phyloP scores from a whole-genome alignment of 2,329 filamentous ascomycete genomes.

The Niveomyces coronatus region DNA sequence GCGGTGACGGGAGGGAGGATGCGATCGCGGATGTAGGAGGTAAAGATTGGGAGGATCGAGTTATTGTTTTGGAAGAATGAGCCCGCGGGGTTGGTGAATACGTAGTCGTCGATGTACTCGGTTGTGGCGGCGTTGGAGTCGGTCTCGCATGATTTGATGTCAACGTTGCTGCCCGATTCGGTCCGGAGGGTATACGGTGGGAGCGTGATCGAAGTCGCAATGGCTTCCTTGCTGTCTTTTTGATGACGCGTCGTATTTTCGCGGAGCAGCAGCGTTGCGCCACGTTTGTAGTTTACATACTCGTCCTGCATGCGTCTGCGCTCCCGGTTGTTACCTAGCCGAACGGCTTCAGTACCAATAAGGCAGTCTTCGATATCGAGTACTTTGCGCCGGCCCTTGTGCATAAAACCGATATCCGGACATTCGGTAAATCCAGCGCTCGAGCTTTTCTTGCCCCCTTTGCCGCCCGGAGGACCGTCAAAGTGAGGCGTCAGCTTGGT shows the following conservation, averaged over 20 bases:
- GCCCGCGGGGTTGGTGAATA: conserved; percentile 85
- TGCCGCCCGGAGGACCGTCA: conserved; percentile 57
- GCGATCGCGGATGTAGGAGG: conserved; percentile 72
- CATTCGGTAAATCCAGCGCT: conserved; percentile 43
- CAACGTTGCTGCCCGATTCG: conserved; percentile 48
- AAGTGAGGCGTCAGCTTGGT: conserved; percentile 98
- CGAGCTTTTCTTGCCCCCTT: conserved; percentile 26
- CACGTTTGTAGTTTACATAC: conserved; percentile 61
- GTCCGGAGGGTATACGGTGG: conserved; percentile 29
- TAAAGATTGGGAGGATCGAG: conserved; percentile 82
- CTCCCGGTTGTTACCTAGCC: conserved; percentile 68
- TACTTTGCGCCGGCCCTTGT: conserved; percentile 68
- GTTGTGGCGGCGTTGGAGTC: conserved; percentile 72
- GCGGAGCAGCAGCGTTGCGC: conserved; percentile 79
- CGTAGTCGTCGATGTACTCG: conserved; percentile 77
- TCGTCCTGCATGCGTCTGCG: conserved; percentile 64
- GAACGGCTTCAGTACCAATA: conserved; percentile 79
- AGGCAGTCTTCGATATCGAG: conserved; percentile 97
- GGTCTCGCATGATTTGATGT: conserved; percentile 83
- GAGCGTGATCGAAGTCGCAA: conserved; percentile 19
- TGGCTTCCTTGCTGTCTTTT: conserved; percentile 31
- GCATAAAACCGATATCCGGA: conserved; percentile 83
- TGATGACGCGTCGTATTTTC: conserved; percentile 66
- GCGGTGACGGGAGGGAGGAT: conserved; percentile 47
- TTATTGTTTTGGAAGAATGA: conserved; percentile 99